Percentiles rank a stretch among this genome's conserved stretches.
Conservation (phyloP, 345 rosid genomes). For the Salix koriyanagi region DNA sequence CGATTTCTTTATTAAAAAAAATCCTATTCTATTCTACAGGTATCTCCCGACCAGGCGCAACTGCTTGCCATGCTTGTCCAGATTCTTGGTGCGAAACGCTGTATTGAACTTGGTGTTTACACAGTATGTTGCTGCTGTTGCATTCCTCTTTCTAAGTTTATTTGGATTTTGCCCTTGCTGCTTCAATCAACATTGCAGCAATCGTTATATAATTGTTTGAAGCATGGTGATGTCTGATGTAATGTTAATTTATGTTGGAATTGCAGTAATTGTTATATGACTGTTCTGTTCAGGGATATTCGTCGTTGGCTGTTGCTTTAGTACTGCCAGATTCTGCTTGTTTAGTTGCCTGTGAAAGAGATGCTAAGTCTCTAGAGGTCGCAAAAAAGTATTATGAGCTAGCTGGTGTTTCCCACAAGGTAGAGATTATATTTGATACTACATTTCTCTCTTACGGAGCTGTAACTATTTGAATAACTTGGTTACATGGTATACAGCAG, state of each 20-base stretch:
- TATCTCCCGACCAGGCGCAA: conserved; percentile 93
- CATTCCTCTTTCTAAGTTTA: background rate
- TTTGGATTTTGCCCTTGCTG: background rate
- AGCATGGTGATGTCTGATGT: background rate
- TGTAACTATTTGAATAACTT: background rate
- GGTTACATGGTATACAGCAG: too few species aligned
- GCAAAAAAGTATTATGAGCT: conserved; percentile 70
- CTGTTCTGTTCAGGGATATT: conserved; percentile 58
- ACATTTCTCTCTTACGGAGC: background rate
- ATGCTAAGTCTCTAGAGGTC: conserved; percentile 59
- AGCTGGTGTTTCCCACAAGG: conserved; percentile 86
- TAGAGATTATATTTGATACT: conserved; percentile 12
- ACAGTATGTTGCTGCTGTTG: conserved; percentile 41
- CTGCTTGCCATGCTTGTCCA: conserved; percentile 86
- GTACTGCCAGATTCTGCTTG: conserved; percentile 69
- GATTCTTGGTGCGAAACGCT: conserved; percentile 69
- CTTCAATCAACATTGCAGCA: background rate
- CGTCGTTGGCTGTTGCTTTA: conserved; percentile 87
- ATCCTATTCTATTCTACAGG: conserved; percentile 31
- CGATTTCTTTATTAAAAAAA: too few species aligned
- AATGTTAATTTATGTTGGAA: background rate
- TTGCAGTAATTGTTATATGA: background rate
- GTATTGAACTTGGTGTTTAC: conserved; percentile 90
- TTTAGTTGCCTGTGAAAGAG: conserved; percentile 92
- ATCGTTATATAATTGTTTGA: background rate